Base-by-base conservation (phyloP, 2,329 filamentous ascomycete genomes). In the Alternaria rosae region DNA sequence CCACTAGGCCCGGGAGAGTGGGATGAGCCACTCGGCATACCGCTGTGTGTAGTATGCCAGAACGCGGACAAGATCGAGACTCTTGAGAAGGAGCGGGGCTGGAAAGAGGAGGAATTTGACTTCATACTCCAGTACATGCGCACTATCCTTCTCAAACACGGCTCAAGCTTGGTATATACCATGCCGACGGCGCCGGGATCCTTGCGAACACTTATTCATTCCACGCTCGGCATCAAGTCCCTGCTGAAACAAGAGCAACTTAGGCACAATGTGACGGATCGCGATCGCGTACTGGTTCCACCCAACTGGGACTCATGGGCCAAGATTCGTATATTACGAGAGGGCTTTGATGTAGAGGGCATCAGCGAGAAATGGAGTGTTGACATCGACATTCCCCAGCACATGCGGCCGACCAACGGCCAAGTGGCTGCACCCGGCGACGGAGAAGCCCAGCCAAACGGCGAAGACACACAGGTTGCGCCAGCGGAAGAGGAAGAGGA, bases 231-330 rank as follows among this genome's bases (percentile, higher is more conserved):
- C 56, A 94, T 97, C 77, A 92, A 92, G 63, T 96, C 92, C 21
- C 85, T 95, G 20, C 83, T 96, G 17, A 88, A 79, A 63, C 78
- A 80, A 60, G 76, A 79, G 54, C 70, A 77, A 44, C 68, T 82
- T 11, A 75, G 79, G 54, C 76, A 94, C 77, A 97, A 97, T 72
- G 92, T 96, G 63, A 95, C 96, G 68, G 95, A 95, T 81, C 87
- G 94, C 62, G 94, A 97, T 79, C 96, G 96, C 84, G 94, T 99
- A 57, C 85, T 97, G 6, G 92, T 99, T 1, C 94, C 94, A 2
- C 91, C 94, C 15, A 97, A 97, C 78, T 99, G 95, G 95, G 95
- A 99, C 79, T 97, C 94, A 0, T 97, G 93, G 92, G 94, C 93
- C 62, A 99, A 98, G 81, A 97, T 99, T 62, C 87, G 94, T 43